Evolutionary conservation across 176 grass and related monocot species (phyloP).

Genomic region (Juncus inflexus): DNA sequence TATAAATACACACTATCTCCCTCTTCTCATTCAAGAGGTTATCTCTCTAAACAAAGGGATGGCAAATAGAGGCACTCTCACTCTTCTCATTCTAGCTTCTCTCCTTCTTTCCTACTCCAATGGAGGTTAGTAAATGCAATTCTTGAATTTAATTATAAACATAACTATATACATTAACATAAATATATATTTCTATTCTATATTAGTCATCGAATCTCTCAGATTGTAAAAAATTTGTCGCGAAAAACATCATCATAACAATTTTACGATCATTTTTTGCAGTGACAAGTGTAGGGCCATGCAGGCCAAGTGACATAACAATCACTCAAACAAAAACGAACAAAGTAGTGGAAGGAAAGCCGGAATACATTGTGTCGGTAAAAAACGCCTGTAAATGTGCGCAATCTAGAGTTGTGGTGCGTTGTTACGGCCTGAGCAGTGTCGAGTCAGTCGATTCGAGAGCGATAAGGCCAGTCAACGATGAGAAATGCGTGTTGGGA

Average conservation of each 20-base stretch:
- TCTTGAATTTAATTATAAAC: neutral
- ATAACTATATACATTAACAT: neutral
- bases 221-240: no score
- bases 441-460: constrained; percentile 27
- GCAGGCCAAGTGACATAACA: constrained; percentile 26
- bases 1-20: constrained; percentile 21
- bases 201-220: no score
- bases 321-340: constrained; percentile 29
- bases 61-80: neutral
- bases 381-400: constrained; percentile 33
- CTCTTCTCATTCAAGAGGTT: neutral
- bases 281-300: constrained; percentile 5
- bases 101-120: constrained; percentile 15
- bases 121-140: neutral
- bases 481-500: constrained; percentile 20
- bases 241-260: neutral
- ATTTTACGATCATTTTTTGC: neutral
- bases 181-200: no score
- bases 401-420: constrained; percentile 28
- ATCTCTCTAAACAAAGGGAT: constrained; percentile 2
- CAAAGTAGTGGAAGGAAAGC: constrained; percentile 14
- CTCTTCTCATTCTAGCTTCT: constrained; percentile 3
- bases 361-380: constrained; percentile 40
- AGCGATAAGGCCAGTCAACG: constrained; percentile 31
- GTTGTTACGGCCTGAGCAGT: constrained; percentile 44